Conservation (phyloP, 108 stramenopile species). For the Tribonema minus region DNA sequence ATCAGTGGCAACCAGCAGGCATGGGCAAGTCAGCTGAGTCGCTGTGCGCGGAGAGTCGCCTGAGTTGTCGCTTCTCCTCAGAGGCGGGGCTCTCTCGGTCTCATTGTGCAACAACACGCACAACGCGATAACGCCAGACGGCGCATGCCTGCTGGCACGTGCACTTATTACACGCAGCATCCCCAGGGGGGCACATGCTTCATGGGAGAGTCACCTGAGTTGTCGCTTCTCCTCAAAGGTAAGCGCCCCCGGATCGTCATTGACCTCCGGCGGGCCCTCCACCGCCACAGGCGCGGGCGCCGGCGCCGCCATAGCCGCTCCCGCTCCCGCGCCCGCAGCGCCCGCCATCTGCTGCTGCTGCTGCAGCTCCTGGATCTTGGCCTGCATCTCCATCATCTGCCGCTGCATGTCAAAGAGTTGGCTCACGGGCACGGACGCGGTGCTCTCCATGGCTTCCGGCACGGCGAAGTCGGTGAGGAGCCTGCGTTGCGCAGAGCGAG, state of each 20-base stretch:
- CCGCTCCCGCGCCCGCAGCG: neutral
- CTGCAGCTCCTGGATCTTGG: conserved; percentile 3
- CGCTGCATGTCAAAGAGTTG: conserved; percentile 17
- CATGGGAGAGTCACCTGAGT: neutral
- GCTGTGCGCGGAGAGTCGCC: too few relatives aligned
- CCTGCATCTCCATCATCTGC: conserved; percentile 17
- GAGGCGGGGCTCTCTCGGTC: too few relatives aligned
- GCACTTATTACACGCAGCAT: too few relatives aligned
- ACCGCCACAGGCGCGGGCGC: neutral
- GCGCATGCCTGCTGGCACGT: too few relatives aligned
- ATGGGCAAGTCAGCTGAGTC: too few relatives aligned
- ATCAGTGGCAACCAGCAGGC: too few relatives aligned
- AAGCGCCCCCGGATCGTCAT: neutral
- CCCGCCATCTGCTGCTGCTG: neutral
- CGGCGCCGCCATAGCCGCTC: neutral
- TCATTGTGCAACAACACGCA: too few relatives aligned
- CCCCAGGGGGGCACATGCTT: too few relatives aligned
- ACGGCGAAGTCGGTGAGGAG: too few relatives aligned
- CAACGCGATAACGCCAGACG: too few relatives aligned
- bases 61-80: neutral
- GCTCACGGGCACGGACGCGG: neutral
- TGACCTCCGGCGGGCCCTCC: neutral
- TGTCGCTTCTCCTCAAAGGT: conserved; percentile 30
- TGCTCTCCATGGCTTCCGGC: neutral
- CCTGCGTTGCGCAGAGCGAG: neutral